Evolutionary conservation across 2,329 filamentous ascomycete genomes (phyloP), one percentile per base, ranked within the genome.

Genomic region (Pseudogymnoascus sp.): DNA sequence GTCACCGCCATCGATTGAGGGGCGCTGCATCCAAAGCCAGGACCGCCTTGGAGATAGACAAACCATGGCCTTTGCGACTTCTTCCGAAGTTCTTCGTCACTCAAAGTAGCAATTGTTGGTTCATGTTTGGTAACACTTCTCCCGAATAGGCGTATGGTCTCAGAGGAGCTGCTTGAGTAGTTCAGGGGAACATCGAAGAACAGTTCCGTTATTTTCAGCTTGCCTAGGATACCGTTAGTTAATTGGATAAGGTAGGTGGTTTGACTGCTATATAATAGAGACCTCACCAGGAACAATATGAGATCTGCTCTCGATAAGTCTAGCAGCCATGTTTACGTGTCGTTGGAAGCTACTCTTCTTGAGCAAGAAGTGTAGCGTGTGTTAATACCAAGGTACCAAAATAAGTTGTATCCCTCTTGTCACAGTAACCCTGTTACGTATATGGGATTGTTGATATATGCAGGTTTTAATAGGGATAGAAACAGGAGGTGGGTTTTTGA

Each of bases 161-260:
- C 83, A 31, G 80, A 78, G 2, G 78, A 72, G 1, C 86, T 85
- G 62, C 86, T 82, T 65, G 77, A 76, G 75, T 96, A 89, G 77
- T 96, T 89, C 65, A 90, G 81, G 3, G 93, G 92, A 9, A 96
- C 92, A 67, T 91, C 83, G 75, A 96, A 96, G 79, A 91, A 89
- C 70, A 93, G 82, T 73, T 96, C 92, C 1, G 89, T 89, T 65
- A 96, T 83, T 64, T 83, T 80, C 52, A 96, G 80, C 71, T 87
- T 88, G 59, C 91, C 91, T 91, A 61, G 25, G 5, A 59, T 31
- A 6, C 25, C 12, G 31, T 61, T 55, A 35, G 41, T 12, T 33
- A 14, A 33, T 55, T 33, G 49, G 16, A 12, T 14, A 12, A 11
- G 25, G n/a, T 7, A 33, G 11, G 28, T 55, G n/a, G 41, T 35